Conservation (phyloP, 345 rosid genomes). For the Eutrema japonicum region DNA sequence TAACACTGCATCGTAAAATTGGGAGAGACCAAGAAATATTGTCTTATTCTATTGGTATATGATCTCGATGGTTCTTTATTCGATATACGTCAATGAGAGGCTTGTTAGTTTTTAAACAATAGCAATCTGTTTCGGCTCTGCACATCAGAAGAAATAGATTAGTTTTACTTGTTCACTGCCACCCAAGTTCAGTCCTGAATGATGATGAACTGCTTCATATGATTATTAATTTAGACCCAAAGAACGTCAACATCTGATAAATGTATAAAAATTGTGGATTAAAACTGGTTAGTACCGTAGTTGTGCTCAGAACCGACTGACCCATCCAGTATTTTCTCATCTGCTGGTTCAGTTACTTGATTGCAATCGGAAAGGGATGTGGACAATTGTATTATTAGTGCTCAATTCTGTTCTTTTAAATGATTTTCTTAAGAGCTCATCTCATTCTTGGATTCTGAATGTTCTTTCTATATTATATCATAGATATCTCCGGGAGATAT, state of each 20-base stretch:
- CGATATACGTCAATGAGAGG: neutral
- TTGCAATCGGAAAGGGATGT: conserved; percentile 3
- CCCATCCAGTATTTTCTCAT: neutral
- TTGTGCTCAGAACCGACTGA: neutral
- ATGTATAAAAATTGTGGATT: neutral
- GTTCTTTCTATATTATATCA: conserved; percentile 26
- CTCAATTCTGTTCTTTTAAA: neutral
- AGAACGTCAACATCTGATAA: neutral
- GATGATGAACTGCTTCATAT: conserved; percentile 12
- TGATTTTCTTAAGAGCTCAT: conserved; percentile 5
- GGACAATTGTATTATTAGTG: neutral
- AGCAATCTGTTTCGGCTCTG: neutral
- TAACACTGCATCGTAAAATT: conserved; percentile 5
- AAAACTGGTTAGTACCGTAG: conserved; percentile 8
- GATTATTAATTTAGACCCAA: neutral
- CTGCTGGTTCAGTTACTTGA: conserved; percentile 4
- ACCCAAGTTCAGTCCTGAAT: conserved; percentile 1
- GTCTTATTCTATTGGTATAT: conserved; percentile 18
- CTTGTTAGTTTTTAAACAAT: neutral
- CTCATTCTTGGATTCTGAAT: conserved; percentile 14
- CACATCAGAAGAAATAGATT: neutral
- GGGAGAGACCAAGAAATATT: conserved; percentile 2
- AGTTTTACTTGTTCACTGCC: conserved; percentile 8
- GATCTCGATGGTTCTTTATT: conserved; percentile 6
- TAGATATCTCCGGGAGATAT: conserved; percentile 94